Evolutionary conservation across 148 eudicot species (phyloP), one percentile per base, ranked within the genome.

Genomic region (Fagopyrum homotropicum): DNA sequence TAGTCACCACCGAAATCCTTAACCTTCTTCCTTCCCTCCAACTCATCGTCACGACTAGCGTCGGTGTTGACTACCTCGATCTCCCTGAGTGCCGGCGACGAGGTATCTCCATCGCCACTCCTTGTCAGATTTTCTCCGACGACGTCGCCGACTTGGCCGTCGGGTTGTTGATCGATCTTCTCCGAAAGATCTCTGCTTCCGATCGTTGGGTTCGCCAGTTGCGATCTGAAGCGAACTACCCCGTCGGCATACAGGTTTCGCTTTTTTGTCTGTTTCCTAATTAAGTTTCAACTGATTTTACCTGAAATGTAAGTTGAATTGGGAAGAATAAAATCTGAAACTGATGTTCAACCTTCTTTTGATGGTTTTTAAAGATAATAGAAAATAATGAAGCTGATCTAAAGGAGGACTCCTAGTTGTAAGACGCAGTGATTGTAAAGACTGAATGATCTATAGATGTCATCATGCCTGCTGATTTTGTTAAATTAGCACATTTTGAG

Each of bases 1-100:
- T 80, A 44, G 26, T 72, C 75, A 51, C 59, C 44, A 70, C 80
- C 69, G 85, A 63, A 4, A 9, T 83, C 17, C 82, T 87, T 73
- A 40, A 63, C 70, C 44, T 5, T 29, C 82, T 87, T 7, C 90
- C 90, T 1, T 72, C 82, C 12, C 83, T 87, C n/a, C 54, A 78
- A 14, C 49, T 81, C 9, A 79, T 88, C 9, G 78, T 83, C 76
- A 83, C 89, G 48, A 77, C 84, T 76, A 82, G 86, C 73, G 82
- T 82, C 66, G 91, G 91, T 63, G 60, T 86, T 73, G 43, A 88
- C 75, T 83, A 88, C 73, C 75, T 88, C 59, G 89, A 88, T 72
- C 29, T 86, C 22, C 26, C 12, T 30, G 89, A 86, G 83, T 88
- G 91, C 70, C 83, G 81, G 70, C 82, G 83, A 63, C 87, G 84